These are phyloP conservation scores for Solanum sitiens DNA, from an alignment of 257 asterid genomes.

Conservation along the genomic window DNA sequence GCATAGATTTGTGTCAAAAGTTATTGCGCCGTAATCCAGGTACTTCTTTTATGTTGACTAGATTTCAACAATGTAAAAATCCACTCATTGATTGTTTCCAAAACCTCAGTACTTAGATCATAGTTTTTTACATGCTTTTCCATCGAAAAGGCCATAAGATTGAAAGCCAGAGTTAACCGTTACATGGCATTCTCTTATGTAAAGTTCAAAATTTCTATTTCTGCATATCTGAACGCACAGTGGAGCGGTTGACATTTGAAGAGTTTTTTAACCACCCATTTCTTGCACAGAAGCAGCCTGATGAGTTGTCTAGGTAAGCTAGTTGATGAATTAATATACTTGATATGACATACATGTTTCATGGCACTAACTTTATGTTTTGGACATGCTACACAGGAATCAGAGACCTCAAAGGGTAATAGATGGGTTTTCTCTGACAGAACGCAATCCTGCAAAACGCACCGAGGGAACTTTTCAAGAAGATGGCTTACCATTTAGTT, in stretches of 20 bases:
- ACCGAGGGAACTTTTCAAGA: constrained; percentile 36
- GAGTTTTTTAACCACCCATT: constrained; percentile 87
- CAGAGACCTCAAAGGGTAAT: constrained; percentile 31
- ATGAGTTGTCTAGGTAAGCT: constrained; percentile 39
- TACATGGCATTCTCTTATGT: not conserved
- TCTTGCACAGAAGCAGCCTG: constrained; percentile 49
- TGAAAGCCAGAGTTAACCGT: not conserved
- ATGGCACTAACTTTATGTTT: not conserved
- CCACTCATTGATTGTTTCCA: not conserved
- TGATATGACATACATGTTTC: not conserved
- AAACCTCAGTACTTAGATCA: not conserved
- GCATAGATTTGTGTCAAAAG: constrained; percentile 69
- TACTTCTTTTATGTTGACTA: constrained; percentile 2
- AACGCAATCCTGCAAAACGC: constrained; percentile 3
- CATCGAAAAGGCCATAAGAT: not conserved
- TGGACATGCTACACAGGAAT: constrained; percentile 19
- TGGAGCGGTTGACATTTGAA: constrained; percentile 83
- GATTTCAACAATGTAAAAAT: not conserved
- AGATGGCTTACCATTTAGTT: constrained; percentile 57
- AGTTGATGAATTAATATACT: constrained; percentile 6
- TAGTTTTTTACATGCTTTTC: not conserved
- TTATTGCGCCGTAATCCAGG: constrained; percentile 78
- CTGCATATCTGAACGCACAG: constrained; percentile 20
- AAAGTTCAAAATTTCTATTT: not conserved
- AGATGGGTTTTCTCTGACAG: constrained; percentile 36